These are phyloP conservation scores for Sporothrix brunneoviolacea DNA, from an alignment of 2,329 filamentous ascomycete genomes.

Conservation along the genomic window DNA sequence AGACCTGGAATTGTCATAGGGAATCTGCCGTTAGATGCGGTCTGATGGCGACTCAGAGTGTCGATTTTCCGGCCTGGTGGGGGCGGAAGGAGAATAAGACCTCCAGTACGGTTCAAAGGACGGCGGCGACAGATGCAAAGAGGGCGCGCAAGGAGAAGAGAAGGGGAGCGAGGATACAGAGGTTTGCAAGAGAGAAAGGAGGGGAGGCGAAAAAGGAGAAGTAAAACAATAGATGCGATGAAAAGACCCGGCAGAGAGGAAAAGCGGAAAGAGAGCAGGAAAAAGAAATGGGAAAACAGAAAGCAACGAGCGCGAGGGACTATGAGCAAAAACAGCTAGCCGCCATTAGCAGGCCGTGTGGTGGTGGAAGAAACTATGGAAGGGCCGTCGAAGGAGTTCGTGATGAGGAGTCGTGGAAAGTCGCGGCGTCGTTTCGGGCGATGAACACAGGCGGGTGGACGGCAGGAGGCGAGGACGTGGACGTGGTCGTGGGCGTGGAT, in stretches of 20 bases:
- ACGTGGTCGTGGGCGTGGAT: neutral
- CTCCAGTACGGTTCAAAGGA: no score
- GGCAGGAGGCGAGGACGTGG: neutral
- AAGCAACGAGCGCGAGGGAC: neutral
- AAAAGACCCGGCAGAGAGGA: neutral
- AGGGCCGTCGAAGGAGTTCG: neutral
- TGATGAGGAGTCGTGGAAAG: conserved; percentile 11
- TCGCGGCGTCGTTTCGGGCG: conserved; percentile 14
- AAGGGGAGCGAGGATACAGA: no score
- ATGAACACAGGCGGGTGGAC: conserved; percentile 6
- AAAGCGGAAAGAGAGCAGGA: neutral
- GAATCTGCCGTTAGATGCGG: no score
- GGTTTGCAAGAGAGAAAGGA: neutral
- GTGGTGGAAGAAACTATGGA: neutral
- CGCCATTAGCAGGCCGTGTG: conserved; percentile 2
- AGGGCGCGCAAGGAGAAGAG: no score
- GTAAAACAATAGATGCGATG: neutral
- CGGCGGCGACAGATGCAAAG: no score
- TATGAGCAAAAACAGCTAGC: conserved; percentile 4
- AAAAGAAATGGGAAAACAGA: neutral
- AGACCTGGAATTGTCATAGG: neutral
- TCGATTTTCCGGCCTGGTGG: no score
- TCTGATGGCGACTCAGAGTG: no score
- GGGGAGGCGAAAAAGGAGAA: neutral
- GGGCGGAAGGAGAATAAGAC: neutral